A percentile compares a stretch with the other conserved stretches of the same genome.
Evolutionary conservation across 129 eudicot genomes (phyloP).

Genomic region (Escallonia rubra): DNA sequence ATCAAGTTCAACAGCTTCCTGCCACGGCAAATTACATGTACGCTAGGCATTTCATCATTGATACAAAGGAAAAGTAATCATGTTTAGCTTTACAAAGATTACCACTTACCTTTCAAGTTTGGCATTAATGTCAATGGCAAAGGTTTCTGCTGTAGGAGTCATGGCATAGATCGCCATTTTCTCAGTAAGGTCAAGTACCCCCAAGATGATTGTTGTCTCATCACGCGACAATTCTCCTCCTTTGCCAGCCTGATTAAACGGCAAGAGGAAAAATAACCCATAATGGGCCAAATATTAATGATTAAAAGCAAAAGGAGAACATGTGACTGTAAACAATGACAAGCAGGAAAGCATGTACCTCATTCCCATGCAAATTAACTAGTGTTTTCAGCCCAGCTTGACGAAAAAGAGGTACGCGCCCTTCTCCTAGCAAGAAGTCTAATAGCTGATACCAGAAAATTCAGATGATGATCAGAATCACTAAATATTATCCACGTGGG

Average conservation of each 20-base stretch:
- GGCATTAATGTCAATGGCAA: constrained; percentile 50
- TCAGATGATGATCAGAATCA: neutral
- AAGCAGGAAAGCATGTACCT: constrained; percentile 22
- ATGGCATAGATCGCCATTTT: constrained; percentile 70
- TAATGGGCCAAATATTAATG: neutral
- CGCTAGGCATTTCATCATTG: too few species aligned
- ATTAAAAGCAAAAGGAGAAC: too few species aligned
- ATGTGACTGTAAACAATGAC: neutral
- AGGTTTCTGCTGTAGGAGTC: constrained; percentile 56
- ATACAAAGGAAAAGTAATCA: neutral
- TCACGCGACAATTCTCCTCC: constrained; percentile 59
- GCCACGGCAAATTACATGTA: neutral
- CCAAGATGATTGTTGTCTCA: constrained; percentile 67
- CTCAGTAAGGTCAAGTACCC: constrained; percentile 62
- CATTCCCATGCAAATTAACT: constrained; percentile 46
- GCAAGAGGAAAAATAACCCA: neutral
- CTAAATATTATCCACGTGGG: too few species aligned
- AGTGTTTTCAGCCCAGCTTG: constrained; percentile 56
- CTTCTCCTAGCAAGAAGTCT: constrained; percentile 46
- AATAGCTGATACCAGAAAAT: constrained; percentile 26
- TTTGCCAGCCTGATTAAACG: constrained; percentile 56
- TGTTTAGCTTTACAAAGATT: neutral
- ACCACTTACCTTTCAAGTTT: constrained; percentile 45
- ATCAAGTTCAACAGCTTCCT: constrained; percentile 54
- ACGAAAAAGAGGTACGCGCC: constrained; percentile 46